Base-by-base conservation (phyloP, 83 land plant species). In the Diphasiastrum complanatum region DNA sequence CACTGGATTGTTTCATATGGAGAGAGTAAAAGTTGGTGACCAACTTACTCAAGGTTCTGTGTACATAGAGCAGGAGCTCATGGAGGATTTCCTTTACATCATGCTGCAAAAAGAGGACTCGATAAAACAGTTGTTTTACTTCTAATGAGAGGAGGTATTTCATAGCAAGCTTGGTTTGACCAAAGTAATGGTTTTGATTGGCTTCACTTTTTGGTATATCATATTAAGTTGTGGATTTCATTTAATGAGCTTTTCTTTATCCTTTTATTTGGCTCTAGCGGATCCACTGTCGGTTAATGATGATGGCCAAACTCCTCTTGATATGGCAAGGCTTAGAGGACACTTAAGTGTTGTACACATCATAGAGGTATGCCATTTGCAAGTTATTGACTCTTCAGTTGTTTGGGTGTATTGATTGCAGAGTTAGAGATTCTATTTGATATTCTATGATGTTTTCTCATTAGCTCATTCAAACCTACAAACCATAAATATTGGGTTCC, bases 41-140 rank as follows among this genome's bases (percentile, higher is more conserved):
- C n/a, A n/a, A n/a, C n/a, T n/a, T n/a, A n/a, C n/a, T n/a, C n/a
- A n/a, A n/a, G n/a, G n/a, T n/a, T n/a, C n/a, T n/a, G n/a, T n/a
- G n/a, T n/a, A n/a, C 8, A 1, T 22, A 18, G 14, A 69, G 40
- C 67, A 93, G 98, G 98, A 43, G 47, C 75, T 49, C 85, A 85
- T 61, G 89, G 76, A 56, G 99, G 99, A 45, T 84, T 83, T 65
- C 92, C 99, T 43, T 70, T 93, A 47, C 99, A 93, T 72, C 92
- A 93, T 81, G 99, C 99, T 52, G 91, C 96, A 6, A 93, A 85
- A 73, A 59, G 78, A 57, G 99, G 98, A 20, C 88, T 85, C 45
- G 83, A 81, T 26, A 73, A 71, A 61, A 86, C 83, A 25, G 91
- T 93, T 2, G 67, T 68, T 28, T 64, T 93, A 34, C 86, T 93